Conservation (phyloP, 371 early-diverging fungal genomes). For the Syncephalastrum monosporum region DNA sequence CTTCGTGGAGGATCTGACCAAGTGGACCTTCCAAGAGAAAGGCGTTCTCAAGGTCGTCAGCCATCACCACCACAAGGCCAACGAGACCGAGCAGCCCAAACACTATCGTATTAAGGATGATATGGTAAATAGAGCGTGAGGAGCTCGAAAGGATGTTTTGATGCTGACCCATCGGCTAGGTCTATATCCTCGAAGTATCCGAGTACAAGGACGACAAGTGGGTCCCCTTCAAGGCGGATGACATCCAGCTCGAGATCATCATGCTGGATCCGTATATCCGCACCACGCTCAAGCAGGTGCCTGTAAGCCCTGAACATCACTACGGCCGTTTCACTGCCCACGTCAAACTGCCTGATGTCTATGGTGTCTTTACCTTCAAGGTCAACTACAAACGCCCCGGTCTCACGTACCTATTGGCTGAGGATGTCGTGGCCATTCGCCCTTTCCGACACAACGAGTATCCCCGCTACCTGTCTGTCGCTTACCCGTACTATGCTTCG, state of each 20-base stretch:
- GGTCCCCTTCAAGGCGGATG: constrained; percentile 74
- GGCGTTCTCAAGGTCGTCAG: constrained; percentile 72
- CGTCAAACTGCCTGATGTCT: constrained; percentile 86
- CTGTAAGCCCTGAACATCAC: constrained; percentile 19
- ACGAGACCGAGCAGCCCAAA: constrained; percentile 62
- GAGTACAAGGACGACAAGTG: constrained; percentile 80
- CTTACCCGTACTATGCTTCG: constrained; percentile 93
- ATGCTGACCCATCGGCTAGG: constrained; percentile 37
- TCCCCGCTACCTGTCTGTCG: constrained; percentile 86
- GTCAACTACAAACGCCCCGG: constrained; percentile 91
- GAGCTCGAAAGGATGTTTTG: background rate
- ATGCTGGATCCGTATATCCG: constrained; percentile 98
- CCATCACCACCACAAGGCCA: constrained; percentile 69
- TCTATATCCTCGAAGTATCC: constrained; percentile 75
- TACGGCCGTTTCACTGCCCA: constrained; percentile 52
- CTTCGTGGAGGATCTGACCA: constrained; percentile 70
- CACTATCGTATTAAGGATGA: constrained; percentile 90
- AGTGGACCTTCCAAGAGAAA: constrained; percentile 94
- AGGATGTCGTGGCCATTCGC: constrained; percentile 80
- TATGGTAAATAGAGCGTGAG: constrained; percentile 54
- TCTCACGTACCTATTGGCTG: constrained; percentile 64
- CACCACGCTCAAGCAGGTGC: constrained; percentile 62
- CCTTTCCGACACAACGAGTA: constrained; percentile 95
- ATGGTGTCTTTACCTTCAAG: constrained; percentile 94
- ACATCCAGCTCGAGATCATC: constrained; percentile 87